These are phyloP conservation scores for Phialophora macrospora DNA, from an alignment of 2,329 filamentous ascomycete species.

Conservation along the genomic window DNA sequence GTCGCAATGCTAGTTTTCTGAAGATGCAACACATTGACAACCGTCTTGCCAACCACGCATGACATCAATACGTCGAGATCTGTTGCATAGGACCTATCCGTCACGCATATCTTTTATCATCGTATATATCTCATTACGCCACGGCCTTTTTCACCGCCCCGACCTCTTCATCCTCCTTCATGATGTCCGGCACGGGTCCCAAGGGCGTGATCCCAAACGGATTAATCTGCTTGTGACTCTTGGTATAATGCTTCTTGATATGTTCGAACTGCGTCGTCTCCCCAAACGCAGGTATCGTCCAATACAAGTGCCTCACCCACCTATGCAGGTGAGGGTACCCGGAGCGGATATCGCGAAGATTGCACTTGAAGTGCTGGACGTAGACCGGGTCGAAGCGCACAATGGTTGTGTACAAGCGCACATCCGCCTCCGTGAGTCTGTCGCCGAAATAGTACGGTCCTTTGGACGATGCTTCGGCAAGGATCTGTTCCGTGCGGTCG, in stretches of 20 bases:
- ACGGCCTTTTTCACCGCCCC: constrained; percentile 51
- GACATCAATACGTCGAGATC: too few species aligned
- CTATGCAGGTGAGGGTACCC: constrained; percentile 80
- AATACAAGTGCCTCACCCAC: constrained; percentile 85
- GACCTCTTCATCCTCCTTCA: constrained; percentile 80
- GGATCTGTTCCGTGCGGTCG: constrained; percentile 74
- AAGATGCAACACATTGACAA: neutral
- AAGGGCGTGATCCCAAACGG: constrained; percentile 76
- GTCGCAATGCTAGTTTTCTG: neutral
- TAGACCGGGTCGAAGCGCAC: constrained; percentile 77
- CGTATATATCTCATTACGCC: neutral
- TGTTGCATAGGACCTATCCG: too few species aligned
- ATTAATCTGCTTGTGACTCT: constrained; percentile 69
- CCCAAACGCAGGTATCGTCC: constrained; percentile 76
- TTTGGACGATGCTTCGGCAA: constrained; percentile 52
- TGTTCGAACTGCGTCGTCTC: constrained; percentile 91
- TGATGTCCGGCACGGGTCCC: constrained; percentile 80
- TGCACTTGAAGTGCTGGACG: constrained; percentile 82
- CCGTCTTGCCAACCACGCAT: too few species aligned
- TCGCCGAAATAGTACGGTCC: constrained; percentile 76
- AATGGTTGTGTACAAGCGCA: constrained; percentile 75
- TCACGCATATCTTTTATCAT: neutral
- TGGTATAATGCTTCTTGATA: constrained; percentile 82
- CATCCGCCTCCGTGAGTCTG: constrained; percentile 77
- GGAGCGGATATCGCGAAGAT: constrained; percentile 79